phyloP scores from a whole-genome alignment of 345 rosid genomes.

The Eucalyptus tenuipes region DNA sequence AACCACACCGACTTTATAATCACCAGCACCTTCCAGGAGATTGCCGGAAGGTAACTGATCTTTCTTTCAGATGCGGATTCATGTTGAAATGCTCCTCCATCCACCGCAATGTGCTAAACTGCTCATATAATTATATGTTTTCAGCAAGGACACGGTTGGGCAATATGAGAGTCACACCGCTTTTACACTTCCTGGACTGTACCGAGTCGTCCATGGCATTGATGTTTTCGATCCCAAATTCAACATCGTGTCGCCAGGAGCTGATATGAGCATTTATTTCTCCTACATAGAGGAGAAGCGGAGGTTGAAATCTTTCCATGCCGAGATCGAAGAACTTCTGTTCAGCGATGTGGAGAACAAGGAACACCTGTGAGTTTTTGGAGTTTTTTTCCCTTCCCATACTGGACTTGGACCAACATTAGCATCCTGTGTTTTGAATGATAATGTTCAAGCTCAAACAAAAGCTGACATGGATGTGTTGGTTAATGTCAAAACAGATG shows the following conservation, averaged over 20 bases:
- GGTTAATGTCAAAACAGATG: constrained; percentile 28
- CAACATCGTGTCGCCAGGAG: constrained; percentile 78
- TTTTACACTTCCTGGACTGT: constrained; percentile 84
- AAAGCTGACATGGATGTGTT: neutral
- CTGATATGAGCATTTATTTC: constrained; percentile 66
- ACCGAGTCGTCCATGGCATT: constrained; percentile 88
- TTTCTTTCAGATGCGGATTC: neutral
- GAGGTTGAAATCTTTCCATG: constrained; percentile 60
- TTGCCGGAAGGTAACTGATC: constrained; percentile 78
- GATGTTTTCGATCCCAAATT: constrained; percentile 93
- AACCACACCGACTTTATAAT: constrained; percentile 96
- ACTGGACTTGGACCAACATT: neutral
- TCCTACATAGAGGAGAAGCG: constrained; percentile 58
- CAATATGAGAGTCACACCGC: constrained; percentile 92
- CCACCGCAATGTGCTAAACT: neutral
- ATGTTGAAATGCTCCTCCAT: neutral
- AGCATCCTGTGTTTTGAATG: neutral
- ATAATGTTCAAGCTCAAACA: neutral
- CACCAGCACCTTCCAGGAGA: constrained; percentile 98
- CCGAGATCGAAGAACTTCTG: constrained; percentile 78
- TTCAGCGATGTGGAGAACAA: constrained; percentile 76
- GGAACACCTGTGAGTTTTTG: constrained; percentile 59
- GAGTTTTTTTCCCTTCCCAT: neutral
- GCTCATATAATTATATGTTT: neutral
- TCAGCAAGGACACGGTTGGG: constrained; percentile 84